Percentiles rank a stretch among this genome's conserved stretches.
Conservation (phyloP, 106 monocot species). For the Ottelia alismoides region DNA sequence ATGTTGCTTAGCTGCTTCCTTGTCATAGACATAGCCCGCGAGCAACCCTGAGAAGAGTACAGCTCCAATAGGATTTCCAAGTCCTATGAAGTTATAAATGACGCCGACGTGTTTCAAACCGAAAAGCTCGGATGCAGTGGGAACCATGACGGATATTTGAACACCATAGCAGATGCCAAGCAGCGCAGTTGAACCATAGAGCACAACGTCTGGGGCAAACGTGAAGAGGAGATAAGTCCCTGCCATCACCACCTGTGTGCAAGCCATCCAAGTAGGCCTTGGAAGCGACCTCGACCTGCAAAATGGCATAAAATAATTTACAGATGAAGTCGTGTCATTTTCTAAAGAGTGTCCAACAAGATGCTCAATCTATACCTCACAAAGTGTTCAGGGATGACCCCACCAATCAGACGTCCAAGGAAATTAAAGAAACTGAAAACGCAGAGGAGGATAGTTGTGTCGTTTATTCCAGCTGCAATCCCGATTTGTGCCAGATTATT, state of each 20-base stretch:
- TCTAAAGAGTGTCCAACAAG: neutral
- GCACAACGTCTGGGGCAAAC: conserved; percentile 28
- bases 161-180: too few relatives aligned
- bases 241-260: too few relatives aligned
- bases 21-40: conserved; percentile 71
- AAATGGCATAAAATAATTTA: neutral
- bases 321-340: neutral
- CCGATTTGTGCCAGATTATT: too few relatives aligned
- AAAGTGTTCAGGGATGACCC: conserved; percentile 57
- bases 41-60: conserved; percentile 55
- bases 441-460: too few relatives aligned
- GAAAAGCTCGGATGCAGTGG: too few relatives aligned
- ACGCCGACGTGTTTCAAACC: conserved; percentile 77
- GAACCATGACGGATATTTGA: conserved; percentile 64
- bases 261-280: too few relatives aligned
- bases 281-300: conserved; percentile 65
- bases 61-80: too few relatives aligned
- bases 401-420: too few relatives aligned
- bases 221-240: too few relatives aligned
- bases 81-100: conserved; percentile 66
- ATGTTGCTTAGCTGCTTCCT: too few relatives aligned
- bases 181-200: conserved; percentile 45
- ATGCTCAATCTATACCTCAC: conserved; percentile 33
- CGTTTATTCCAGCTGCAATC: too few relatives aligned
- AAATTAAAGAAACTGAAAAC: too few relatives aligned